Evolutionary conservation across 2,329 filamentous ascomycete species (phyloP).

Genomic region (Neopestalotiopsis rosae): DNA sequence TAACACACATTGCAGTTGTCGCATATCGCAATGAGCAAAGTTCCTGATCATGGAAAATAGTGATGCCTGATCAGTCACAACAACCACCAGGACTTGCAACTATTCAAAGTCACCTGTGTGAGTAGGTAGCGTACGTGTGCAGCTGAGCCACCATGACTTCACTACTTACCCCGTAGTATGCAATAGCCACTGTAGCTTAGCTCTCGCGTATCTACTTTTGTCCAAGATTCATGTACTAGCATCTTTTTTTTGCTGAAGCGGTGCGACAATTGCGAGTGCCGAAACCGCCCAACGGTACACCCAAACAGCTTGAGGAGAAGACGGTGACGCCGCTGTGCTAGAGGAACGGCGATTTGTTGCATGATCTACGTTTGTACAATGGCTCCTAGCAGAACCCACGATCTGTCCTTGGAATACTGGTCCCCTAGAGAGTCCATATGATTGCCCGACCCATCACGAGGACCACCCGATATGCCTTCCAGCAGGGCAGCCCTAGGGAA

Average conservation of each 20-base stretch:
- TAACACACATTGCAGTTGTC: background rate
- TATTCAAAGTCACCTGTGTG: background rate
- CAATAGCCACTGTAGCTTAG: background rate
- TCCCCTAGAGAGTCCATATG: background rate
- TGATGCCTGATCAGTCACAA: too few species aligned
- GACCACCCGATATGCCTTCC: background rate
- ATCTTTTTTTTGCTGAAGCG: background rate
- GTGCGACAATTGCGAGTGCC: background rate
- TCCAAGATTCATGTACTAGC: background rate
- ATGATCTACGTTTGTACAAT: slow-evolving; percentile 2
- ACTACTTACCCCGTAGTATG: background rate
- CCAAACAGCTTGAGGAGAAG: background rate
- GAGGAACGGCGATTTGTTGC: background rate
- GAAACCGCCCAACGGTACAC: background rate
- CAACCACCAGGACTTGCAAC: background rate
- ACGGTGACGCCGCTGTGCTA: background rate
- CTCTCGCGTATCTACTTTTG: background rate
- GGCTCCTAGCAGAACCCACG: background rate
- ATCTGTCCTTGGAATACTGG: background rate
- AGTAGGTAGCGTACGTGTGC: background rate
- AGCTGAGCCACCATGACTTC: background rate
- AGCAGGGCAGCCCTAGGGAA: background rate
- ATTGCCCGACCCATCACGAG: slow-evolving; percentile 2
- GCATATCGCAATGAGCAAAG: background rate
- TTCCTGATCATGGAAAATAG: background rate